Conservation (phyloP, 495 filamentous ascomycete species). For the Xylaria castorea region DNA sequence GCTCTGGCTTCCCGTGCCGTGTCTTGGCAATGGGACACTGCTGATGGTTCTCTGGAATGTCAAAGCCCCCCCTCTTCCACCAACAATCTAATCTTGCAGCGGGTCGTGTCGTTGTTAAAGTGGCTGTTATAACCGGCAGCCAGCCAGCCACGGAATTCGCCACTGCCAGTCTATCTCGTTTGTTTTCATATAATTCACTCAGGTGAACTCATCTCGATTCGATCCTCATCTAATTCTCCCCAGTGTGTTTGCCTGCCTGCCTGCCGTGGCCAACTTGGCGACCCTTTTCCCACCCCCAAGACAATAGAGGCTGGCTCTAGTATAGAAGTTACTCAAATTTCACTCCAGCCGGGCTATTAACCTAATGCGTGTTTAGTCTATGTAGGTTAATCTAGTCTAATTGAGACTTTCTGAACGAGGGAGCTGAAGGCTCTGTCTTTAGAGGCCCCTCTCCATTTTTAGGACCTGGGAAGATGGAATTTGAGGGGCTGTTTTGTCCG, state of each 20-base stretch:
- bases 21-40: constrained; percentile 24
- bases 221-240: neutral
- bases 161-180: neutral
- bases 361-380: neutral
- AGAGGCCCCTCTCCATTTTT: neutral
- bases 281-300: neutral
- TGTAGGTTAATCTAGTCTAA: neutral
- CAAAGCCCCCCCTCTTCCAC: neutral
- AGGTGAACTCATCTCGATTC: neutral
- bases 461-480: neutral
- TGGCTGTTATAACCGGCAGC: constrained; percentile 7
- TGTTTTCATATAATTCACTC: neutral
- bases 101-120: constrained; percentile 12
- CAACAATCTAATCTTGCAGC: constrained; percentile 14
- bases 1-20: constrained; percentile 25
- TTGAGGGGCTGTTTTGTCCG: neutral
- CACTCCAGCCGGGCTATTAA: neutral
- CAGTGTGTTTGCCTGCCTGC: neutral
- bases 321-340: neutral
- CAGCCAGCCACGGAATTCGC: neutral
- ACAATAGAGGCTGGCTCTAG: neutral
- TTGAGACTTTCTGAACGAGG: neutral
- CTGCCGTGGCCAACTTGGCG: neutral
- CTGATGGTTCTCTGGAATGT: neutral
- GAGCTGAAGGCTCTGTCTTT: neutral